Evolutionary conservation across 2,329 filamentous ascomycete genomes (phyloP).

Genomic region (Aphanocladium album): DNA sequence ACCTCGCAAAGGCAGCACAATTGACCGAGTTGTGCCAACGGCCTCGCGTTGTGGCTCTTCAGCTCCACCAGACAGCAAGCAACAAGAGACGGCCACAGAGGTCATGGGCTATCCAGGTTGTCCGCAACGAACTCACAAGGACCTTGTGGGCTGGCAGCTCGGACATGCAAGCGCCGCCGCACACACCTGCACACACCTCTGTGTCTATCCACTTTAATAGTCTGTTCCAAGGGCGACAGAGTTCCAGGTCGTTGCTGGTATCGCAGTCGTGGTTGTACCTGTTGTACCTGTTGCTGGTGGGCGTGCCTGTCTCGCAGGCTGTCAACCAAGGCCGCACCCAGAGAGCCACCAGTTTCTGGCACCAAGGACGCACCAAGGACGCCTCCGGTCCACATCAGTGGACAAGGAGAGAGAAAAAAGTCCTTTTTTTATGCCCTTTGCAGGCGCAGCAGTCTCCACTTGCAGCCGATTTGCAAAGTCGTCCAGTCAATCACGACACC

Average conservation of each 20-base stretch:
- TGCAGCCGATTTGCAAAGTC: slow-evolving; percentile 12
- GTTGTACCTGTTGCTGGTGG: neutral
- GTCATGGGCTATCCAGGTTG: slow-evolving; percentile 11
- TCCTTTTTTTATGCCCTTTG: slow-evolving; percentile 4
- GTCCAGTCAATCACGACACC: slow-evolving; percentile 15
- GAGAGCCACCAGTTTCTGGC: neutral
- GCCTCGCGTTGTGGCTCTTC: neutral
- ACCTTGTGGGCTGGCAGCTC: slow-evolving; percentile 10
- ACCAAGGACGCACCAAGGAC: slow-evolving; percentile 10
- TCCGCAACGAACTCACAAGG: neutral
- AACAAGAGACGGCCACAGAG: slow-evolving; percentile 7
- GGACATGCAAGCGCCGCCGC: slow-evolving; percentile 5
- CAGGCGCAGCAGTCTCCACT: slow-evolving; percentile 11
- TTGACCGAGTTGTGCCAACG: slow-evolving; percentile 1
- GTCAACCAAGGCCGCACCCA: neutral
- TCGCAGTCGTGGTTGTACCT: too few species aligned
- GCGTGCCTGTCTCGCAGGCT: slow-evolving; percentile 7
- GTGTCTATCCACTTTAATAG: slow-evolving; percentile 6
- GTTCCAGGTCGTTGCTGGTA: neutral
- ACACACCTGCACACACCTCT: slow-evolving; percentile 1
- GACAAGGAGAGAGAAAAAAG: slow-evolving; percentile 1
- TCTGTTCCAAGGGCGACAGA: neutral
- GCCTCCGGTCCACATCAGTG: slow-evolving; percentile 2
- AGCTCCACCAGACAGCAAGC: slow-evolving; percentile 2
- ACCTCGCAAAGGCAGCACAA: slow-evolving; percentile 5